phyloP scores from a whole-genome alignment of 2,329 filamentous ascomycete genomes.

The Purpureocillium lavendulum region DNA sequence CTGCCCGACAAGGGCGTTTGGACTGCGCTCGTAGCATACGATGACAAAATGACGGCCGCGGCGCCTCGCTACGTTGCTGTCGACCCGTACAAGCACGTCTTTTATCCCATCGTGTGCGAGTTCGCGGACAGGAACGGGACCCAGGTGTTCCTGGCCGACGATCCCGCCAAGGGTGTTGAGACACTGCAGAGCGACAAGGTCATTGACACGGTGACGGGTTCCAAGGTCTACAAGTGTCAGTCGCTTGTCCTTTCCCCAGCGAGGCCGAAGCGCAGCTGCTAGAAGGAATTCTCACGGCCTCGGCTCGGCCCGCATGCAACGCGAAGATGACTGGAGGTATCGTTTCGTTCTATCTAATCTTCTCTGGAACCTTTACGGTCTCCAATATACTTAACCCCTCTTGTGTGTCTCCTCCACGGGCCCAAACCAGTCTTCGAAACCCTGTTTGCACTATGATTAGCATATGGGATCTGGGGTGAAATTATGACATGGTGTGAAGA shows the following conservation, averaged over 20 bases:
- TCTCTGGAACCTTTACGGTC: too few species aligned
- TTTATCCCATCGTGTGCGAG: constrained; percentile 20
- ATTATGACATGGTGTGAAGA: too few species aligned
- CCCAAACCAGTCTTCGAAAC: too few species aligned
- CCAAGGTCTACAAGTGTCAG: constrained; percentile 10
- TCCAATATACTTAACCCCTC: too few species aligned
- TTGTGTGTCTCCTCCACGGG: too few species aligned
- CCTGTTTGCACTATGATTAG: too few species aligned
- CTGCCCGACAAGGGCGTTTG: constrained; percentile 9
- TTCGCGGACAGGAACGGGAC: constrained; percentile 12
- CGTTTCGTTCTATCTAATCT: too few species aligned
- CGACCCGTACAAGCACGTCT: constrained; percentile 12
- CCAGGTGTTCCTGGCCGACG: constrained; percentile 18
- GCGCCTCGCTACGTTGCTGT: constrained; percentile 9
- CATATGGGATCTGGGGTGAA: too few species aligned
- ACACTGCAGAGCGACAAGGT: constrained; percentile 14
- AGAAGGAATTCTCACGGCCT: too few species aligned
- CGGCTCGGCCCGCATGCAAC: too few species aligned
- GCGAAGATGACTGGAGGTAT: too few species aligned
- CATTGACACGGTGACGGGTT: constrained; percentile 17
- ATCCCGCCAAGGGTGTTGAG: constrained; percentile 12
- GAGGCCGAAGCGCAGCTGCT: too few species aligned
- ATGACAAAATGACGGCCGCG: background rate
- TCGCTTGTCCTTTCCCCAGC: constrained; percentile 1
- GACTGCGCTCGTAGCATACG: constrained; percentile 6